Evolutionary conservation across 2,329 filamentous ascomycete genomes (phyloP).

Genomic region (Corniculantispora saksenae): DNA sequence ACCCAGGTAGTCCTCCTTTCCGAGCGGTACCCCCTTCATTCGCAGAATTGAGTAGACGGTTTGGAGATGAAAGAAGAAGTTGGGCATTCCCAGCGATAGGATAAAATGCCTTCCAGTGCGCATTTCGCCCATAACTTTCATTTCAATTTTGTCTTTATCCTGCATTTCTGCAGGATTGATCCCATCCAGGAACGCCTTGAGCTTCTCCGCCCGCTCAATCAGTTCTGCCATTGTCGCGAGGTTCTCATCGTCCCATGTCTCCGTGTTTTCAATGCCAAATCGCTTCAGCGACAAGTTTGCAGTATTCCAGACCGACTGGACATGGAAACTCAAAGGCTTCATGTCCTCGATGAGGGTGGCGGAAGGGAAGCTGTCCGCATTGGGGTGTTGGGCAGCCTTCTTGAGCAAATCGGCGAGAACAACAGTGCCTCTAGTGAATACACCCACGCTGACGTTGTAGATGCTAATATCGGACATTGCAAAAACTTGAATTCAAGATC

Average conservation of each 20-base stretch:
- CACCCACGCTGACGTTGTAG: constrained; percentile 31
- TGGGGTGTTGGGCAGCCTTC: constrained; percentile 32
- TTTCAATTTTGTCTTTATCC: constrained; percentile 25
- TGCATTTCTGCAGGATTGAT: constrained; percentile 30
- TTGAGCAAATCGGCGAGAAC: constrained; percentile 32
- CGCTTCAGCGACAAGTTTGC: constrained; percentile 27
- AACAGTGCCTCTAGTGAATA: constrained; percentile 28
- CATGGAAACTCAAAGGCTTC: constrained; percentile 37
- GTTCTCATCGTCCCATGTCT: constrained; percentile 30
- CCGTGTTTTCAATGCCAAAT: constrained; percentile 8
- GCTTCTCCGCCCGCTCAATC: constrained; percentile 27
- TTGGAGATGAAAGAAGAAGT: constrained; percentile 61
- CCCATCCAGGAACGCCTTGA: constrained; percentile 31
- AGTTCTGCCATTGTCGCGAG: constrained; percentile 34
- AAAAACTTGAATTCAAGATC: not conserved
- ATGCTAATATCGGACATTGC: constrained; percentile 32
- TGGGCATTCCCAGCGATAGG: constrained; percentile 49
- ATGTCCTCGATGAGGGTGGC: constrained; percentile 36
- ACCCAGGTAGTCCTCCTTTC: constrained; percentile 56
- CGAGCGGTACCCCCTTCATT: constrained; percentile 56
- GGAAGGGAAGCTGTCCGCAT: constrained; percentile 27
- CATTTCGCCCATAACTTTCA: constrained; percentile 31
- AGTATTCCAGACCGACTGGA: constrained; percentile 32
- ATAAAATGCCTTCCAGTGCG: constrained; percentile 40
- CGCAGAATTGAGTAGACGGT: constrained; percentile 57